Base-by-base conservation (phyloP, 768 basidiomycete species). In the Rhodotorula babjevae region DNA sequence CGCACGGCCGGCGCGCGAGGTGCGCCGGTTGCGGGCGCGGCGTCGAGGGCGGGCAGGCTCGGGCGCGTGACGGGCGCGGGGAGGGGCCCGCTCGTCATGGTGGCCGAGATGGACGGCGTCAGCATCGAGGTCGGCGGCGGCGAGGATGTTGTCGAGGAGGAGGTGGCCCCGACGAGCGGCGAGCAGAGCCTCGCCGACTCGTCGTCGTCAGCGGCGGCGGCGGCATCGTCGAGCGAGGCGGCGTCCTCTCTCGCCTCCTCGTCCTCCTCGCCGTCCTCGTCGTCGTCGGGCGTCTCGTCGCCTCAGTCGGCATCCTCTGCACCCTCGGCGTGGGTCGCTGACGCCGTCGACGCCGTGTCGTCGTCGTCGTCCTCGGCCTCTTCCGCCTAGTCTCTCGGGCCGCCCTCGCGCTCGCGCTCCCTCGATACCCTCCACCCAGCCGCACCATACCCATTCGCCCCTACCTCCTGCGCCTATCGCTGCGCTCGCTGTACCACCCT, bases 81-180 rank as follows among this genome's bases (percentile, higher is more conserved):
- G 29, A 55, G 63, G 40, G 40, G 23, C 52, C 63, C 63, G 40
- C 56, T 68, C 53, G 47, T 68, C 57, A 65, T 56, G 53, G 50
- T 65, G 0, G 68, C 67, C 15, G 65, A 62, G 71, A 67, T 69
- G 66, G 71, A 71, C 21, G 71, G 74, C 15, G 65, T 62, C 10
- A 55, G 63, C 46, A 52, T 65, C 44, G 31, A 67, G 52, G 68
- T 69, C 12, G 68, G 68, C 18, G 62, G n/a, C 59, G 59, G 31
- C 25, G 58, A 2, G 23, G 58, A 42, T n/a, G 44, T 11, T 47
- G 21, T 9, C 14, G 12, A 36, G 27, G 44, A 19, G 16, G 46
- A 3, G 25, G 3, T n/a, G 2, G 56, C 2, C 27, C 61, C 29
- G 15, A 0, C 50, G 56, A n/a, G 46, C 29, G 15, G 0, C 10